phyloP scores from a whole-genome alignment of 352 stramenopile species.

The Elongisporangium prolatum region DNA sequence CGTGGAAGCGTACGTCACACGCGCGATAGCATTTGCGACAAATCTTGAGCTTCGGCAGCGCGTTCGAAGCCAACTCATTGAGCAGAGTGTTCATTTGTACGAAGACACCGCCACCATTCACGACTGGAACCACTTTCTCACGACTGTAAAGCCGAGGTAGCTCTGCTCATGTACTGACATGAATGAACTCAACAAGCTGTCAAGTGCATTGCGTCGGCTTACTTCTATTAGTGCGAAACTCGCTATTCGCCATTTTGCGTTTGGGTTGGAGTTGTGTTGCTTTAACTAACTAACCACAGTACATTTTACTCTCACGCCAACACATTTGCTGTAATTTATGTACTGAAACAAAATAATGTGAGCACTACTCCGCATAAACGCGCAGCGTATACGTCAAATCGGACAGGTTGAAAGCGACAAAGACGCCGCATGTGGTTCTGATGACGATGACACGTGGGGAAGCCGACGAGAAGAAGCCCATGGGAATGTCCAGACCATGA shows the following conservation, averaged over 20 bases:
- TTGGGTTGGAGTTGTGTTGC: background rate
- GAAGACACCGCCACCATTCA: conserved; percentile 19
- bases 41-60: conserved; percentile 12
- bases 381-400: background rate
- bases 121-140: conserved; percentile 35
- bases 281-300: background rate
- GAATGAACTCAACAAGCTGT: background rate
- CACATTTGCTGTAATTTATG: too few relatives aligned
- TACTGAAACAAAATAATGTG: background rate
- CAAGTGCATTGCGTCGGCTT: background rate
- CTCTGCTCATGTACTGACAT: background rate
- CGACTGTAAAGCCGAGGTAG: conserved; percentile 6
- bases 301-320: background rate
- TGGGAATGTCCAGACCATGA: background rate
- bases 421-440: background rate
- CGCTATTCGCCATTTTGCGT: background rate
- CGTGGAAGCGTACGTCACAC: conserved; percentile 33
- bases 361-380: background rate
- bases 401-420: background rate
- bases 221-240: background rate
- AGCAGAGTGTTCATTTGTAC: conserved; percentile 19
- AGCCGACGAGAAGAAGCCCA: background rate
- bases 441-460: background rate
- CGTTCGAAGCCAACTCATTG: conserved; percentile 14
- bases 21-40: conserved; percentile 26